Evolutionary conservation across 176 grass and related monocot genomes (phyloP).

Genomic region (Eleusine indica): DNA sequence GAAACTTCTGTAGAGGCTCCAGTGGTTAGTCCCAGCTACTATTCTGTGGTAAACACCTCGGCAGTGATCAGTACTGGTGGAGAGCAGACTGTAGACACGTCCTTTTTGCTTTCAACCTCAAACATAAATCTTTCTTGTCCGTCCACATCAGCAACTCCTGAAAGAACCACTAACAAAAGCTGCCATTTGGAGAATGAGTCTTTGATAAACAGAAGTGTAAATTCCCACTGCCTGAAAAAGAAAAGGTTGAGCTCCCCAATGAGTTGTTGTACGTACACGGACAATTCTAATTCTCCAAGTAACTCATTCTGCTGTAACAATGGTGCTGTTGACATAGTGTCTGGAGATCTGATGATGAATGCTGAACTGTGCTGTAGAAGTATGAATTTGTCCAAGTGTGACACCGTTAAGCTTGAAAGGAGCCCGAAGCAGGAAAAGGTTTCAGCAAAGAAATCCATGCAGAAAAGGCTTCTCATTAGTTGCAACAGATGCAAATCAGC

Average conservation of each 20-base stretch:
- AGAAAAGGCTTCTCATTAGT: conserved; percentile 54
- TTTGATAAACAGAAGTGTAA: conserved; percentile 64
- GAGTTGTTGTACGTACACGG: conserved; percentile 39
- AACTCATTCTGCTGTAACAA: conserved; percentile 38
- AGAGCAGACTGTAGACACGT: conserved; percentile 33
- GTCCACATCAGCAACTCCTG: conserved; percentile 62
- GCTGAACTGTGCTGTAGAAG: conserved; percentile 26
- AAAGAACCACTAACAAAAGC: conserved; percentile 41
- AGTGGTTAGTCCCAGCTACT: conserved; percentile 39
- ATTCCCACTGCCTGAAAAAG: conserved; percentile 75
- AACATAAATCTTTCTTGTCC: conserved; percentile 55
- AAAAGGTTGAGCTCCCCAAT: conserved; percentile 55
- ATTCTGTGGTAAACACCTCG: conserved; percentile 35
- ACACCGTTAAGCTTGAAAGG: conserved; percentile 50
- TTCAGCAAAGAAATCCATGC: conserved; percentile 18
- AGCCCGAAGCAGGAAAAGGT: conserved; percentile 20
- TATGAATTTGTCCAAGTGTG: conserved; percentile 35
- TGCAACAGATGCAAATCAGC: conserved; percentile 65
- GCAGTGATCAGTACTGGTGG: not conserved
- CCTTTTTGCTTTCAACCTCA: conserved; percentile 42
- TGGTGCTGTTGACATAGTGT: conserved; percentile 13
- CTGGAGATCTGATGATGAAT: conserved; percentile 35
- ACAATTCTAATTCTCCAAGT: conserved; percentile 39
- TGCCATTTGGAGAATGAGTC: conserved; percentile 57
- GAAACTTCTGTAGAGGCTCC: conserved; percentile 15